phyloP scores from a whole-genome alignment of 352 stramenopile genomes.

The Phytopythium boreale region DNA sequence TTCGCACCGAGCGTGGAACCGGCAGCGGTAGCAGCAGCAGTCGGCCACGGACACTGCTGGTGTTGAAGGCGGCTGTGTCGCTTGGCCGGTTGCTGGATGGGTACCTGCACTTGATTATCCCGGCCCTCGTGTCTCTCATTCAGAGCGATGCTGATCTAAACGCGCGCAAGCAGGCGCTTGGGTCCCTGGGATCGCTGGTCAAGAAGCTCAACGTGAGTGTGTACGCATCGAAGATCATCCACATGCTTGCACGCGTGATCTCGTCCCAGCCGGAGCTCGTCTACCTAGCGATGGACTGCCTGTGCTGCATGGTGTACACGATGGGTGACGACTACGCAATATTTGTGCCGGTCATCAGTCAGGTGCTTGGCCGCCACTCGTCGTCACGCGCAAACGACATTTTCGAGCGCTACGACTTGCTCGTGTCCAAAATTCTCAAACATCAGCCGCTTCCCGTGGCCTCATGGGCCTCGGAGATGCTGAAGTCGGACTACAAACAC shows the following conservation, averaged over 20 bases:
- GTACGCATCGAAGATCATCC: slow-evolving; percentile 89
- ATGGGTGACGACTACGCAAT: slow-evolving; percentile 89
- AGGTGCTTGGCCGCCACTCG: slow-evolving; percentile 65
- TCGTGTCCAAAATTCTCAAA: slow-evolving; percentile 88
- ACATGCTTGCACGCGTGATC: slow-evolving; percentile 85
- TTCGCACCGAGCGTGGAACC: slow-evolving; percentile 58
- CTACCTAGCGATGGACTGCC: slow-evolving; percentile 85
- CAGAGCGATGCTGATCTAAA: slow-evolving; percentile 82
- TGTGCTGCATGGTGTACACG: slow-evolving; percentile 88
- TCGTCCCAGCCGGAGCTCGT: slow-evolving; percentile 78
- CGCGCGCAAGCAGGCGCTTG: slow-evolving; percentile 74
- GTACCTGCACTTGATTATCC: slow-evolving; percentile 85
- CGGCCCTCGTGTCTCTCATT: slow-evolving; percentile 77
- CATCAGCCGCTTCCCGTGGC: slow-evolving; percentile 80
- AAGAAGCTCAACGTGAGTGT: slow-evolving; percentile 89
- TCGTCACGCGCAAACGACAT: slow-evolving; percentile 74
- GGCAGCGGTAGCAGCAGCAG: neutral
- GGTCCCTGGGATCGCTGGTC: slow-evolving; percentile 80
- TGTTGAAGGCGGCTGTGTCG: slow-evolving; percentile 77
- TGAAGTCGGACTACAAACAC: slow-evolving; percentile 50
- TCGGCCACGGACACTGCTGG: slow-evolving; percentile 69
- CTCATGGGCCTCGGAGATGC: slow-evolving; percentile 75
- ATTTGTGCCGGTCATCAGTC: slow-evolving; percentile 84
- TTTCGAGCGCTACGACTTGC: slow-evolving; percentile 84
- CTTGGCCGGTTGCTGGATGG: slow-evolving; percentile 74